Evolutionary conservation across 176 grass and related monocot genomes (phyloP), one percentile per base, ranked within the genome.

Genomic region (Oryza coarctata): DNA sequence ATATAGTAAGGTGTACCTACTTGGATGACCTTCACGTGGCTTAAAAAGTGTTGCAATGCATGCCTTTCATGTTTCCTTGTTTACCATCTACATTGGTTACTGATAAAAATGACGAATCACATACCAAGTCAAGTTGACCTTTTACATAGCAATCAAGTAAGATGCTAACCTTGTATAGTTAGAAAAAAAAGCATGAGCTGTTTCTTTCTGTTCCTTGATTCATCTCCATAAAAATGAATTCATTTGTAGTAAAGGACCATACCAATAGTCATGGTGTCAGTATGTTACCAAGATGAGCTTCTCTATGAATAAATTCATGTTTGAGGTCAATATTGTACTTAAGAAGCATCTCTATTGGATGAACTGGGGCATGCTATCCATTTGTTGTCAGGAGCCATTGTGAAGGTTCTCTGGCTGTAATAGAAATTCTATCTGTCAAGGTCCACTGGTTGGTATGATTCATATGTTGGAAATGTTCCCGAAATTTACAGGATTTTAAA

Each of bases 221-320:
- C 12, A 40, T 9, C 15, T 45, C n/a, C 17, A 31, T 70, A 47
- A 68, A 70, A 66, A 44, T 28, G 14, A 50, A 14, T 29, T 67
- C 32, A 45, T 77, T 38, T 82, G 32, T 31, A 14, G 14, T 65
- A 52, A 12, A 78, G 27, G 43, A 65, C 39, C 44, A 78, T 83
- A 71, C 45, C 20, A 73, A 9, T 72, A 60, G 73, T 40, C 49
- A 41, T 78, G 52, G 1, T 72, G 17, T 71, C 30, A 52, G 60
- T 71, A 72, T 76, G 40, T 72, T 82, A 63, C 72, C 36, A 52
- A 52, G 39, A 87, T 71, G 30, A 36, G n/a, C 40, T 47, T 87
- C n/a, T 82, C 1, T 82, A 44, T 4, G 7, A 35, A 71, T 82
- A 47, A 63, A 64, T 40, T 82, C 18, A 6, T 77, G 7, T 76